Conservation (phyloP, 2,329 filamentous ascomycete species). For the Rhinocladiella mackenziei region DNA sequence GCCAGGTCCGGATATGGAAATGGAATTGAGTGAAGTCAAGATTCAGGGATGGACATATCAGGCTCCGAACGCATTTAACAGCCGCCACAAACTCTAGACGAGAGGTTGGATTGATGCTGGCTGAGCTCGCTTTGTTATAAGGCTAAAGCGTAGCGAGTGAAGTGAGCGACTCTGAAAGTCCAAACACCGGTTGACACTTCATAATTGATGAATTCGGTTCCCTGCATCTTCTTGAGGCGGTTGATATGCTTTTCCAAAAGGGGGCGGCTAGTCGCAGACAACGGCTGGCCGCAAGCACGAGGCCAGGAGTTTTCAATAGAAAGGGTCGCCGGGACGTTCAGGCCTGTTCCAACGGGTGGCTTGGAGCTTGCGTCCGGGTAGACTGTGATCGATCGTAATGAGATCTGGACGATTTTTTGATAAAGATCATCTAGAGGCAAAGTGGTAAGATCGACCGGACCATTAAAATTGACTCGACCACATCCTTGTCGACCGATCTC, state of each 20-base stretch:
- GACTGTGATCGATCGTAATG: conserved; percentile 77
- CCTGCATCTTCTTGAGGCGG: conserved; percentile 70
- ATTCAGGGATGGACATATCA: no score
- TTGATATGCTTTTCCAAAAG: conserved; percentile 77
- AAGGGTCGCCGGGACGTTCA: conserved; percentile 88
- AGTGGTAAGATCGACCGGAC: conserved; percentile 74
- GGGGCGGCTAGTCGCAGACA: conserved; percentile 57
- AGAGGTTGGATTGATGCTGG: no score
- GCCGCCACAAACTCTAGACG: no score
- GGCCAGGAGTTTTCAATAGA: conserved; percentile 92
- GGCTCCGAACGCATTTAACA: no score
- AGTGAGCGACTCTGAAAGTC: conserved; percentile 92
- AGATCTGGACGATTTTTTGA: conserved; percentile 70
- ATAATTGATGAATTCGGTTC: conserved; percentile 80
- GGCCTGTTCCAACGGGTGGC: conserved; percentile 75
- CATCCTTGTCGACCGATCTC: conserved; percentile 77
- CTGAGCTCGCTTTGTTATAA: no score
- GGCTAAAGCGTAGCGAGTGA: conserved; percentile 90
- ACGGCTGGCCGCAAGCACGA: conserved; percentile 59
- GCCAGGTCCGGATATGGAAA: no score
- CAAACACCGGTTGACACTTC: conserved; percentile 76
- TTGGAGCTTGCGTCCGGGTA: conserved; percentile 74
- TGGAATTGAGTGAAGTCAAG: no score
- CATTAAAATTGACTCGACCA: conserved; percentile 76
- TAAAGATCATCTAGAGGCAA: conserved; percentile 78